These are phyloP conservation scores for Elymus sibiricus DNA, from an alignment of 176 grass and related monocot species.

Conservation along the genomic window DNA sequence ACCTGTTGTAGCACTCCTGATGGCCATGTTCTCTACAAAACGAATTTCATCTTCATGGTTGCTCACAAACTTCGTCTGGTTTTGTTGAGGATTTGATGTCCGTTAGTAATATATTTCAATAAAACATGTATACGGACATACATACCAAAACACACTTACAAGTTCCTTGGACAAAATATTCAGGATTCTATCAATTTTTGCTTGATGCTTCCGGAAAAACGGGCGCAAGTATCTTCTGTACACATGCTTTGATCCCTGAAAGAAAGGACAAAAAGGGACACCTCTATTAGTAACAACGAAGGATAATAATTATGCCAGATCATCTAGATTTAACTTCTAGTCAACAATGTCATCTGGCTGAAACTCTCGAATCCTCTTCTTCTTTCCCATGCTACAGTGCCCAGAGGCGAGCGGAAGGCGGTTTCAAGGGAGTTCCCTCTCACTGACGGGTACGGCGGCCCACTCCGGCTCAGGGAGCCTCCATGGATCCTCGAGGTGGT, in stretches of 20 bases:
- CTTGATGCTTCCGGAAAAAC: slow-evolving; percentile 84
- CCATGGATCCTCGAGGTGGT: too few relatives aligned
- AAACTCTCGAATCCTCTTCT: too few relatives aligned
- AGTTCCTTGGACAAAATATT: slow-evolving; percentile 67
- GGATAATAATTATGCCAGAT: neutral
- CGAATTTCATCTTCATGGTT: slow-evolving; percentile 80
- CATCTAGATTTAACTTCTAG: neutral
- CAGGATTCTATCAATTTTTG: slow-evolving; percentile 74
- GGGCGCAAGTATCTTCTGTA: slow-evolving; percentile 72
- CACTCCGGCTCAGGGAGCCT: too few relatives aligned
- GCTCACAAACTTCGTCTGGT: slow-evolving; percentile 81
- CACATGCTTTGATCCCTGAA: slow-evolving; percentile 88
- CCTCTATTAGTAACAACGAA: neutral
- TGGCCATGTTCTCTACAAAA: slow-evolving; percentile 54
- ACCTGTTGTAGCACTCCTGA: slow-evolving; percentile 79
- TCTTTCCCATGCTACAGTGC: too few relatives aligned
- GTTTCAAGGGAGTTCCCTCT: too few relatives aligned
- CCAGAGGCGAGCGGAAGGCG: too few relatives aligned
- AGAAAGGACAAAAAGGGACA: slow-evolving; percentile 29
- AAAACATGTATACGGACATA: neutral
- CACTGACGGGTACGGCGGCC: too few relatives aligned
- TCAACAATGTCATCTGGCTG: too few relatives aligned
- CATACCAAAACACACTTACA: slow-evolving; percentile 48
- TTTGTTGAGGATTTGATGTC: slow-evolving; percentile 16
- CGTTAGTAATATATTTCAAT: slow-evolving; percentile 27